Conservation (phyloP, 768 basidiomycete genomes). For the Tricholoma sp. region DNA sequence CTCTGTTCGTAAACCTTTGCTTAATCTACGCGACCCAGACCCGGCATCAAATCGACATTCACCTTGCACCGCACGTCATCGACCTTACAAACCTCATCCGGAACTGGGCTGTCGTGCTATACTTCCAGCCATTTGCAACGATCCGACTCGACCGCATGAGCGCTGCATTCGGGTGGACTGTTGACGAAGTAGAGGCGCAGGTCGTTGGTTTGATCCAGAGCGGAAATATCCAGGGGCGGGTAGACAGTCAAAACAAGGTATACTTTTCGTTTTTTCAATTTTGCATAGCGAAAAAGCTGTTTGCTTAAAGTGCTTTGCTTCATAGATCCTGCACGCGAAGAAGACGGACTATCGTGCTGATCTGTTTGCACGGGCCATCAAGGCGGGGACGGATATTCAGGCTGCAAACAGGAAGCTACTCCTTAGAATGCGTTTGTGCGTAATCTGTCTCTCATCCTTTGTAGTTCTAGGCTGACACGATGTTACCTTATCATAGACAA, state of each 20-base stretch:
- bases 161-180: slow-evolving; percentile 75
- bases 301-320: slow-evolving; percentile 3
- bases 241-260: slow-evolving; percentile 89
- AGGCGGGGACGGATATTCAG: slow-evolving; percentile 67
- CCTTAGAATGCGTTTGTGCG: slow-evolving; percentile 80
- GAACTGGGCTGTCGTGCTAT: slow-evolving; percentile 75
- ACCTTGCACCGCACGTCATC: slow-evolving; percentile 63
- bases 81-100: slow-evolving; percentile 66
- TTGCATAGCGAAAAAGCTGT: not conserved
- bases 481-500: slow-evolving; percentile 41
- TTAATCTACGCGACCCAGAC: slow-evolving; percentile 40
- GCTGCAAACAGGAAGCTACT: slow-evolving; percentile 71
- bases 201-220: slow-evolving; percentile 75
- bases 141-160: slow-evolving; percentile 85
- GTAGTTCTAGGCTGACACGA: not conserved
- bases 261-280: slow-evolving; percentile 6
- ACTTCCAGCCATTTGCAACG: slow-evolving; percentile 86
- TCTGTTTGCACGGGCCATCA: slow-evolving; percentile 70
- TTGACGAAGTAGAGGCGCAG: slow-evolving; percentile 65
- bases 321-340: slow-evolving; percentile 73
- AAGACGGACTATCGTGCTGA: slow-evolving; percentile 75
- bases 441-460: not conserved
- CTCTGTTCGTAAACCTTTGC: not conserved
- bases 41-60: slow-evolving; percentile 72
- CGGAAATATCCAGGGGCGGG: slow-evolving; percentile 73